Evolutionary conservation across 129 eudicot genomes (phyloP).

Genomic region (Flaveria bidentis): DNA sequence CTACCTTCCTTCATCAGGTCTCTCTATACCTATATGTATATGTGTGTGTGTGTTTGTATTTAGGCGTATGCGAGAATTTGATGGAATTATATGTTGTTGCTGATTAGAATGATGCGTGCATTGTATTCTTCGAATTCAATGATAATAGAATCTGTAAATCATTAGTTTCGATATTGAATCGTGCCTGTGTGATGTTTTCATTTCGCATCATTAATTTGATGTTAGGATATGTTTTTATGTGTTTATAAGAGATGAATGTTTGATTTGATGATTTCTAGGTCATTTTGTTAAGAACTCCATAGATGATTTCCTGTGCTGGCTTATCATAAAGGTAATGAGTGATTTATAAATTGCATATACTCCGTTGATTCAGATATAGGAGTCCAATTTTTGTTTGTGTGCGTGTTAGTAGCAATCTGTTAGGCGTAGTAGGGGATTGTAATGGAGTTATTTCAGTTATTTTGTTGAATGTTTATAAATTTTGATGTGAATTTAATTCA

Average conservation of each 20-base stretch:
- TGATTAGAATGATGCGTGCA: constrained; percentile 11
- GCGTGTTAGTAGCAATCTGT: background rate
- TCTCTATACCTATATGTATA: background rate
- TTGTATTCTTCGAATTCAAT: constrained; percentile 1
- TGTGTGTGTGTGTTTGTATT: constrained; percentile 1
- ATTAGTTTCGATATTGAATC: background rate
- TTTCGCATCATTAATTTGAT: constrained; percentile 19
- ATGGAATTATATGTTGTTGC: background rate
- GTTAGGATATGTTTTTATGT: background rate
- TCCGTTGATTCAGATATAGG: background rate
- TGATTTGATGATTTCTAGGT: background rate
- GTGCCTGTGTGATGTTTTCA: constrained; percentile 12
- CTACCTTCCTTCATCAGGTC: constrained; percentile 40
- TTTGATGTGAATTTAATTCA: background rate
- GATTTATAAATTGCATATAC: background rate
- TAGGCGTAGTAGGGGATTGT: background rate
- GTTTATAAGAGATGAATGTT: background rate
- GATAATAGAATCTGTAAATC: background rate
- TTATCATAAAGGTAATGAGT: background rate
- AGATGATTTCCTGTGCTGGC: background rate
- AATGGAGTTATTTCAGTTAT: background rate
- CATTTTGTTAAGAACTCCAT: background rate
- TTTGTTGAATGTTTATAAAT: background rate
- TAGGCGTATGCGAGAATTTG: constrained; percentile 1
- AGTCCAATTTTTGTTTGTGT: background rate